Percentiles rank a stretch among this genome's conserved stretches.
Conservation (phyloP, 345 rosid species). For the Melaleuca quinquenervia region DNA sequence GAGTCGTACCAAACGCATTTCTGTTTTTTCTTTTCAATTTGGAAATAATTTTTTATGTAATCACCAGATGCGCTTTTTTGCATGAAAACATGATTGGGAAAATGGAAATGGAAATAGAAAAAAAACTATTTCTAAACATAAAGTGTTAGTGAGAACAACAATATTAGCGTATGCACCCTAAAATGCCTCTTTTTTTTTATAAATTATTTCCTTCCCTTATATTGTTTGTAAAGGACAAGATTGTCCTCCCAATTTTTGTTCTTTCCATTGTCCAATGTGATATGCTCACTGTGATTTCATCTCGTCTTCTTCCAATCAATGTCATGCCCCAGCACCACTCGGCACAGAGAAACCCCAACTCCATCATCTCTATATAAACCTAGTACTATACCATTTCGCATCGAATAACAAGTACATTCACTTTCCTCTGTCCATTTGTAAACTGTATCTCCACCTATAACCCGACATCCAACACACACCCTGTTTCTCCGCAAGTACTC, state of each 20-base stretch:
- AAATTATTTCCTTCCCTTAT: background rate
- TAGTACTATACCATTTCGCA: background rate
- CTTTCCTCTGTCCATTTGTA: background rate
- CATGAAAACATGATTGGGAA: too few relatives aligned
- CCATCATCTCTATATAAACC: background rate
- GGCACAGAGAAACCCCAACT: background rate
- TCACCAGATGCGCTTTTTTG: too few relatives aligned
- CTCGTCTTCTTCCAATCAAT: conserved; percentile 28
- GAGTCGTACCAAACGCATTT: too few relatives aligned
- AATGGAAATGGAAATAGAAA: too few relatives aligned
- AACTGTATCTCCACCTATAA: background rate
- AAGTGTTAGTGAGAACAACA: background rate
- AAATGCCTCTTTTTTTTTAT: background rate
- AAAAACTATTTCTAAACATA: too few relatives aligned
- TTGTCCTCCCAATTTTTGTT: conserved; percentile 40
- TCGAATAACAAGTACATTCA: background rate
- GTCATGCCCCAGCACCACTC: conserved; percentile 13
- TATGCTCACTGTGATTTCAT: conserved; percentile 8
- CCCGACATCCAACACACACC: background rate
- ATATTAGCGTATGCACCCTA: background rate
- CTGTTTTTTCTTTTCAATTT: too few relatives aligned
- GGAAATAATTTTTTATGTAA: too few relatives aligned
- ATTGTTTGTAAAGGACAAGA: conserved; percentile 37
- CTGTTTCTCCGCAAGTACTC: background rate
- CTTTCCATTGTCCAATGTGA: conserved; percentile 21